Conservation (phyloP, 129 eudicot species). For the carrot (Daucus carota) region DH1_v3.0 NC_030384.2:38545501-38546000, state of each 20-base stretch:
- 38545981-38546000: background rate
- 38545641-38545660: slow-evolving; percentile 9
- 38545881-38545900: background rate
- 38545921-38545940: background rate
- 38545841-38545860: background rate
- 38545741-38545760: slow-evolving; percentile 63
- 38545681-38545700: slow-evolving; percentile 85
- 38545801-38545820: background rate
- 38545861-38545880: no score
- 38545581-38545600: no score
- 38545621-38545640: background rate
- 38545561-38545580: no score
- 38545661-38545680: slow-evolving; percentile 93
- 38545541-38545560: no score
- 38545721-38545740: slow-evolving; percentile 60
- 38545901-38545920: background rate
- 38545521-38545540: no score
- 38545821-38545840: background rate
- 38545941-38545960: background rate
- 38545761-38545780: background rate
- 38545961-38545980: background rate
- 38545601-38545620: background rate
- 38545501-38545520: no score
- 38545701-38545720: slow-evolving; percentile 72
- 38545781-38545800: background rate